Conservation (phyloP, 2,329 filamentous ascomycete species). For the Fusarium mundagurra region DNA sequence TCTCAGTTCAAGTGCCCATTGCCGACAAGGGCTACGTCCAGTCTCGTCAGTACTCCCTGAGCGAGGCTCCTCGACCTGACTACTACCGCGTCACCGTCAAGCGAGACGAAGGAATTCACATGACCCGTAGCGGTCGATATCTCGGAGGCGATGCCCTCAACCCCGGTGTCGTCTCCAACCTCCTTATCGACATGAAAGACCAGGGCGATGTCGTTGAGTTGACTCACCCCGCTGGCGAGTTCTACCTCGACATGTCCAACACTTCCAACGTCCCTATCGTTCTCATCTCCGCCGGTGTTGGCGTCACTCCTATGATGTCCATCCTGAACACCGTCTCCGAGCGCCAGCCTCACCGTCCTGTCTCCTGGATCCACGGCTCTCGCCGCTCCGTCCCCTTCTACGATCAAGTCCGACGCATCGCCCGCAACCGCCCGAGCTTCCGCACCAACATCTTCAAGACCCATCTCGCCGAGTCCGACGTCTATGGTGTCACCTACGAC, state of each 20-base stretch:
- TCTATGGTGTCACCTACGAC: slow-evolving; percentile 56
- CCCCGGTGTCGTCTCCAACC: slow-evolving; percentile 75
- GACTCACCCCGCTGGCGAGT: slow-evolving; percentile 73
- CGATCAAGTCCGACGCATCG: slow-evolving; percentile 59
- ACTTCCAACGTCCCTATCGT: slow-evolving; percentile 58
- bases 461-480: slow-evolving; percentile 56
- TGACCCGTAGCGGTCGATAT: slow-evolving; percentile 41
- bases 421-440: slow-evolving; percentile 49
- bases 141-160: slow-evolving; percentile 52
- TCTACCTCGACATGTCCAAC: slow-evolving; percentile 61
- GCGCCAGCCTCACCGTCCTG: slow-evolving; percentile 55
- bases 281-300: slow-evolving; percentile 70
- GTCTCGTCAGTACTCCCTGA: slow-evolving; percentile 77
- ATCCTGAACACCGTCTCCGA: slow-evolving; percentile 66
- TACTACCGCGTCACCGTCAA: slow-evolving; percentile 79
- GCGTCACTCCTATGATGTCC: slow-evolving; percentile 67
- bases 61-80: slow-evolving; percentile 67
- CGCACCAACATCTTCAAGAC: slow-evolving; percentile 61
- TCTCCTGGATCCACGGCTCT: slow-evolving; percentile 70
- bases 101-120: slow-evolving; percentile 66
- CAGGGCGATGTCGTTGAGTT: slow-evolving; percentile 72
- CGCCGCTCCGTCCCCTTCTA: slow-evolving; percentile 63
- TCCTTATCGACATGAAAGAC: slow-evolving; percentile 69
- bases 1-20: slow-evolving; percentile 69
- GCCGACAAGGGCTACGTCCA: slow-evolving; percentile 68